Conservation (phyloP, 306 rosid species). For the Quercus suber region DNA sequence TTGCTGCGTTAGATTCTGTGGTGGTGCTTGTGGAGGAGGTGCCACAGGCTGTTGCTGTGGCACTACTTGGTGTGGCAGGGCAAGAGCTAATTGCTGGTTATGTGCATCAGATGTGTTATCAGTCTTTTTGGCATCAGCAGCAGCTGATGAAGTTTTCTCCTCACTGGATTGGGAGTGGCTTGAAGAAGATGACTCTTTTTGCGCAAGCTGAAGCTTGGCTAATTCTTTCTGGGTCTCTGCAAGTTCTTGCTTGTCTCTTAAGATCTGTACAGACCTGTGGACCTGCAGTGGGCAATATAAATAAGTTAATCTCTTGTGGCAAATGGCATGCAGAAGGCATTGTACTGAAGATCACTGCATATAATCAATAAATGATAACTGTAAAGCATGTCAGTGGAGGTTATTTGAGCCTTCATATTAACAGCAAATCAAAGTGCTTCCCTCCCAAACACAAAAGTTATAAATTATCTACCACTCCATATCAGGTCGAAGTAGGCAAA, state of each 20-base stretch:
- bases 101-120: constrained; percentile 61
- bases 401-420: background rate
- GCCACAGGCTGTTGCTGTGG: constrained; percentile 56
- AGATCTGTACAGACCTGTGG: constrained; percentile 91
- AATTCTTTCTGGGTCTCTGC: constrained; percentile 92
- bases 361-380: background rate
- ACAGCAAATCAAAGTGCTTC: background rate
- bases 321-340: background rate
- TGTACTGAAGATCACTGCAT: background rate
- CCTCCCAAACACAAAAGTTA: background rate
- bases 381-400: background rate
- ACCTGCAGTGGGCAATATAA: constrained; percentile 51
- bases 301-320: background rate
- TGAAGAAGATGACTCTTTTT: constrained; percentile 75
- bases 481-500: background rate
- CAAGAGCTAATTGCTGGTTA: constrained; percentile 91
- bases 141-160: constrained; percentile 61
- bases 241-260: constrained; percentile 96
- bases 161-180: constrained; percentile 72
- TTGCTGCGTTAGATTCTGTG: constrained; percentile 57
- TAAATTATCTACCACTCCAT: background rate
- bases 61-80: constrained; percentile 71
- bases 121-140: constrained; percentile 52
- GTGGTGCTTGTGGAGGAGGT: constrained; percentile 51
- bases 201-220: constrained; percentile 89